Percentiles rank a stretch among this genome's conserved stretches.
Conservation (phyloP, 2,329 filamentous ascomycete species). For the Chalaropsis thielavioides region DNA sequence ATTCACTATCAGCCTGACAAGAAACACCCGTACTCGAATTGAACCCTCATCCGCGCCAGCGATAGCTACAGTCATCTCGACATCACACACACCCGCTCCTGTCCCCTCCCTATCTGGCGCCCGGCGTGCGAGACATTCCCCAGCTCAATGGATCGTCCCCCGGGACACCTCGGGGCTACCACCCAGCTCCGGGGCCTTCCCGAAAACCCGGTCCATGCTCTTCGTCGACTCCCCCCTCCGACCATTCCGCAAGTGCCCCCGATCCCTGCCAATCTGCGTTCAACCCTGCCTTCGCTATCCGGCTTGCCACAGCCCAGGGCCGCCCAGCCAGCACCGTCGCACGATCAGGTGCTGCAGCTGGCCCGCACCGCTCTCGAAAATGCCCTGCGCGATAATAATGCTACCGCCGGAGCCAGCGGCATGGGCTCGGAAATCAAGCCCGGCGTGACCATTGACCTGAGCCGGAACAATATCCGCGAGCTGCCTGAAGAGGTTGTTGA, state of each 20-base stretch:
- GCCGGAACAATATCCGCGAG: slow-evolving; percentile 56
- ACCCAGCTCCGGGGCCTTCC: slow-evolving; percentile 28
- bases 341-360: slow-evolving; percentile 45
- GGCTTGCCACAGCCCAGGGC: slow-evolving; percentile 18
- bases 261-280: slow-evolving; percentile 23
- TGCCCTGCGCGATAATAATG: slow-evolving; percentile 52
- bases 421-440: slow-evolving; percentile 45
- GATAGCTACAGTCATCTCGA: background rate
- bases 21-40: background rate
- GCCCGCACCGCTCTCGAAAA: slow-evolving; percentile 53
- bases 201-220: slow-evolving; percentile 28
- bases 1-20: background rate
- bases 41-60: background rate
- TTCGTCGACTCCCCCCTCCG: slow-evolving; percentile 24
- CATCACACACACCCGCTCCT: too few species aligned
- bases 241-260: slow-evolving; percentile 27
- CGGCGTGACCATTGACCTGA: slow-evolving; percentile 65
- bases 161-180: slow-evolving; percentile 23
- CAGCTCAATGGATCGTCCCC: slow-evolving; percentile 12
- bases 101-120: background rate
- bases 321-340: slow-evolving; percentile 33
- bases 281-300: slow-evolving; percentile 20
- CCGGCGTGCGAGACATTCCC: background rate
- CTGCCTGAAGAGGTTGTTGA: slow-evolving; percentile 61
- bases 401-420: slow-evolving; percentile 43